Percentiles rank a stretch among this genome's conserved stretches.
These are phyloP conservation scores for Gnetum montanum DNA, from an alignment of 75 land plant species.

Conservation along the genomic window DNA sequence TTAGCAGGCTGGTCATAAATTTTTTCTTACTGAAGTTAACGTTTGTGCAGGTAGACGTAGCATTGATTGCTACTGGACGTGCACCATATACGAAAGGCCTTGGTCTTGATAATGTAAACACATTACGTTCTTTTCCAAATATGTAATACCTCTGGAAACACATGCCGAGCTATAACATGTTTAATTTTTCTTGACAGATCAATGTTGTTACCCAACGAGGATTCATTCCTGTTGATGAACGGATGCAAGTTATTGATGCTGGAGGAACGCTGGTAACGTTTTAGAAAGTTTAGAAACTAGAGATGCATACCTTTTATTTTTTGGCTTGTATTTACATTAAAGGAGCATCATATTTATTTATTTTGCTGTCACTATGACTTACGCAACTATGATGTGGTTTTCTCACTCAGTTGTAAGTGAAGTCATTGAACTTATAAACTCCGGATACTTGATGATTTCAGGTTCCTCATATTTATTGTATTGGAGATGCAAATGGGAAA, in stretches of 20 bases:
- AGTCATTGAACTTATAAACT: too few species aligned
- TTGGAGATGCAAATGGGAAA: conserved; percentile 99
- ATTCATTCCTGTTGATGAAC: conserved; percentile 94
- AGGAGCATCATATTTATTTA: too few species aligned
- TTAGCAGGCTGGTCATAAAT: too few species aligned
- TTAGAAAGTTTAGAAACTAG: too few species aligned
- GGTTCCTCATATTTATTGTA: conserved; percentile 94
- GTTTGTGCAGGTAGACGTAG: conserved; percentile 94
- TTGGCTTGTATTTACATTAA: too few species aligned
- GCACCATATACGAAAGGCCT: conserved; percentile 95
- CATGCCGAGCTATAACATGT: background rate
- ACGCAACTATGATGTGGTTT: too few species aligned
- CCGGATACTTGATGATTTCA: too few species aligned
- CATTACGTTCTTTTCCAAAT: background rate
- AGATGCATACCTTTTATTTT: too few species aligned
- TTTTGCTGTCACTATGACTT: too few species aligned
- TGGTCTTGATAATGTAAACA: conserved; percentile 94
- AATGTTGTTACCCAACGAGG: conserved; percentile 93
- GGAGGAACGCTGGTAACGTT: too few species aligned
- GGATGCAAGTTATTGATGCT: conserved; percentile 87
- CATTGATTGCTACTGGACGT: conserved; percentile 96
- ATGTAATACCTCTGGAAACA: background rate
- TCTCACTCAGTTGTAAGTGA: too few species aligned
- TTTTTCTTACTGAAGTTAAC: too few species aligned
- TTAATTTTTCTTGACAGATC: conserved; percentile 35